These are phyloP conservation scores for Diplosphaera chodatii DNA, from an alignment of 139 green algal genomes.

Conservation along the genomic window DNA sequence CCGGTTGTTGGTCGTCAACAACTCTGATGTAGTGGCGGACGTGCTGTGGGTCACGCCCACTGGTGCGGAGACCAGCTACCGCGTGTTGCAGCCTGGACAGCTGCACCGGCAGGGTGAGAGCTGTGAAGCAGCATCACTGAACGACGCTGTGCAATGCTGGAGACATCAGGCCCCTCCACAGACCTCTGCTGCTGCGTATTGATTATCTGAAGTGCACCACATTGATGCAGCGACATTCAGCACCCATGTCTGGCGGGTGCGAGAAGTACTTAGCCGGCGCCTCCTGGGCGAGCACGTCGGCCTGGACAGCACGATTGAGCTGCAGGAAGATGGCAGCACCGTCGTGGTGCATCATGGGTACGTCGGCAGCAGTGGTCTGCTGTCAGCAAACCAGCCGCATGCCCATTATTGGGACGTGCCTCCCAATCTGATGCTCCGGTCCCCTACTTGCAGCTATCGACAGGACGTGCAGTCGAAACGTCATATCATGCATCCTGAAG, in stretches of 20 bases:
- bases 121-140: too few relatives aligned
- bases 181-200: too few relatives aligned
- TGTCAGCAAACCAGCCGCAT: too few relatives aligned
- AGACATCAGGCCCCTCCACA: too few relatives aligned
- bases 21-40: background rate
- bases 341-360: background rate
- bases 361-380: too few relatives aligned
- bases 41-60: conserved; percentile 37
- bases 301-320: conserved; percentile 18
- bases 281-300: conserved; percentile 19
- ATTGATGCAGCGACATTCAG: conserved; percentile 32
- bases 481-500: conserved; percentile 2
- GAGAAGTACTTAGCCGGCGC: background rate
- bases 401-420: too few relatives aligned
- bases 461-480: background rate
- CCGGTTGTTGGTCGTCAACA: conserved; percentile 21
- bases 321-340: conserved; percentile 12
- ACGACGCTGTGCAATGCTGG: too few relatives aligned
- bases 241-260: conserved; percentile 38
- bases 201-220: too few relatives aligned
- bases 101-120: conserved; percentile 9
- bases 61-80: conserved; percentile 19
- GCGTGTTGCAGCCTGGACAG: background rate
- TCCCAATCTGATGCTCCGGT: too few relatives aligned
- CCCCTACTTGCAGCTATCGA: background rate